Evolutionary conservation across 2,329 filamentous ascomycete species (phyloP), one percentile per base, ranked within the genome.

Genomic region (Diaporthe destruens): DNA sequence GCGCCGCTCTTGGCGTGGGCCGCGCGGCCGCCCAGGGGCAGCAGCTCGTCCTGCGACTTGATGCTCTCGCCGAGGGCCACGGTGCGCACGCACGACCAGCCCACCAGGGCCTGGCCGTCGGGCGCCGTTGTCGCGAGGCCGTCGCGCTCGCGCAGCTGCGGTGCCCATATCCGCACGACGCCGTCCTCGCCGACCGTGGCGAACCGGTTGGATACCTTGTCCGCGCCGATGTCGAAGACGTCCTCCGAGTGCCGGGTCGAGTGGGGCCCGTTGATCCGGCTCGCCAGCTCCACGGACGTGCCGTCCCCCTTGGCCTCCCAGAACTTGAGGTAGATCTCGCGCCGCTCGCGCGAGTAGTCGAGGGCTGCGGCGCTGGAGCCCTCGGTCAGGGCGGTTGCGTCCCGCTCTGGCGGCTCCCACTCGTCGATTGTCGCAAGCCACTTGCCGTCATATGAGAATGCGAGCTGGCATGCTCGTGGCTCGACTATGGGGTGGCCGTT

Each of bases 341-440:
- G 87, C 74, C 85, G 87, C 74, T 87, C 86, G 42, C 83, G 82
- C 39, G 85, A 81, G 71, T 89, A 86, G 67, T 83, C 86, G 76
- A 82, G 84, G 74, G 81, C 73, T 77, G 77, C 71, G 8, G 77
- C 76, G 61, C 78, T 82, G 68, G 81, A 79, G n/a, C 79, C 81
- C 53, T 81, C 82, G 25, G 85, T 84, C 11, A 93, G 81, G 71
- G 87, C 87, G 51, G 89, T 87, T 18, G 93, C 82, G 78, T 98
- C 95, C 73, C 88, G 85, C 16, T 85, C 83, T 12, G 93, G 90
- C 1, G 95, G 95, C 67, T 88, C 87, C 96, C 96, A 99, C 78
- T 95, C 93, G 80, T 99, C 96, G 1, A 97, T 89, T 1, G 94
- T 98, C 6, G 93, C 95, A 72, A 99, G 88, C 95, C 96, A 98